Evolutionary conservation across 495 filamentous ascomycete species (phyloP), one percentile per base, ranked within the genome.

Genomic region (Xylaria scruposa): DNA sequence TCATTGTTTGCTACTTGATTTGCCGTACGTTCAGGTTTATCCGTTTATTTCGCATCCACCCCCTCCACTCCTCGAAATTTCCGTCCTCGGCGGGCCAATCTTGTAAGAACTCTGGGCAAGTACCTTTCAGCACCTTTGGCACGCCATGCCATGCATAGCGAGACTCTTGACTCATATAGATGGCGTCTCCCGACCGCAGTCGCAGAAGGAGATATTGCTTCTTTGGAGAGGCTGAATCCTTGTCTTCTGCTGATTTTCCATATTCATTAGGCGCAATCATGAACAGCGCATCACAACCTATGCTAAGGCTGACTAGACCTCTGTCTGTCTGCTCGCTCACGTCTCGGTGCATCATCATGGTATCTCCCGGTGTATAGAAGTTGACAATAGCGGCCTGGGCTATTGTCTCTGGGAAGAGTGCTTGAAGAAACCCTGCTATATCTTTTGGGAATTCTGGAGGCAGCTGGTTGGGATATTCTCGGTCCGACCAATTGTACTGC

Each of bases 81-180:
- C 81, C 79, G 4, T 79, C 81, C 46, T 81, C 81, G 1, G 85
- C 90, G 24, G 95, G 96, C 94, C 95, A 98, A 58, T 91, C 82
- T 70, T 85, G 83, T 65, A 98, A 78, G 82, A 88, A 92, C 2
- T 79, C 81, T 0, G 95, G 95, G 82, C 94, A 97, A 0, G 91
- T 97, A 21, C 83, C 87, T 31, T 88, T 86, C 29, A 97, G 60
- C 33, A 97, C 90, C 75, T 92, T 93, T 5, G 95, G 94, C 15
- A 98, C 95, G 4, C 92, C 94, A 83, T 98, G 95, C 96, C 95
- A 98, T 15, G 95, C 96, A 81, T 92, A 95, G 61, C 95, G 83
- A 10, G 92, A 89, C 65, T 88, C 85, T 46, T 92, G 88, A 61
- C 88, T 89, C 92, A 97, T 96, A 66, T 94, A 92, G 1, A 97